phyloP scores from a whole-genome alignment of 768 basidiomycete species.

The Rhizopogon sp. region DNA sequence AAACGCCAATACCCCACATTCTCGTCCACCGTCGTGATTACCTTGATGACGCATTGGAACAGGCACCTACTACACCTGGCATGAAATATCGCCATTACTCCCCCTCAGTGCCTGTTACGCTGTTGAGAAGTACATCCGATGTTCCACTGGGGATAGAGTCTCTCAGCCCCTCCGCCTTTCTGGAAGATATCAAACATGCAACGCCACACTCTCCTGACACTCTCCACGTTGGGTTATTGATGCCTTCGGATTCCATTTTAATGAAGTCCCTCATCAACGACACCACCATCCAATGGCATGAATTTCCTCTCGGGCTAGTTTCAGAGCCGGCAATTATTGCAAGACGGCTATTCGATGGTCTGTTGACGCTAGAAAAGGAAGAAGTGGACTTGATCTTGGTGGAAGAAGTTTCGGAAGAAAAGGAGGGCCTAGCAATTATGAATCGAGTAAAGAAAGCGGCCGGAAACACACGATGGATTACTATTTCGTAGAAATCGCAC shows the following conservation, averaged over 20 bases:
- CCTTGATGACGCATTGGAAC: slow-evolving; percentile 60
- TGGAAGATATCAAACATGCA: slow-evolving; percentile 37
- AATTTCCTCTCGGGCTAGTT: slow-evolving; percentile 45
- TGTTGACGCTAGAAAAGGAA: slow-evolving; percentile 71
- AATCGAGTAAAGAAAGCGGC: slow-evolving; percentile 91
- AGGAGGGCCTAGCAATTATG: slow-evolving; percentile 91
- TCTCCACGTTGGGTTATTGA: slow-evolving; percentile 61
- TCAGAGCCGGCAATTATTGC: slow-evolving; percentile 66
- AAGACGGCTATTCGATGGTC: slow-evolving; percentile 79
- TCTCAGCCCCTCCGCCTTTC: slow-evolving; percentile 30
- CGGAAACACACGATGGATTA: slow-evolving; percentile 41
- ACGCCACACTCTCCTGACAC: neutral
- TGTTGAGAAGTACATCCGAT: slow-evolving; percentile 52
- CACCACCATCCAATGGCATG: slow-evolving; percentile 47
- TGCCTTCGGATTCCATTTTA: slow-evolving; percentile 53
- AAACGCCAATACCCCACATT: slow-evolving; percentile 44
- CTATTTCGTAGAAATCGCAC: slow-evolving; percentile 3
- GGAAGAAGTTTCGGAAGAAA: slow-evolving; percentile 75
- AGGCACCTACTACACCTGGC: slow-evolving; percentile 89
- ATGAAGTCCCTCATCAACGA: slow-evolving; percentile 20
- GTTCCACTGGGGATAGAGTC: slow-evolving; percentile 33
- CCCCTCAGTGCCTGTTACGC: slow-evolving; percentile 79
- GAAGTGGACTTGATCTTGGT: slow-evolving; percentile 81
- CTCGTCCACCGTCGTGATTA: slow-evolving; percentile 82
- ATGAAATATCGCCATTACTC: slow-evolving; percentile 99